Conservation (phyloP, 768 basidiomycete species). For the Boletales sp. region DNA sequence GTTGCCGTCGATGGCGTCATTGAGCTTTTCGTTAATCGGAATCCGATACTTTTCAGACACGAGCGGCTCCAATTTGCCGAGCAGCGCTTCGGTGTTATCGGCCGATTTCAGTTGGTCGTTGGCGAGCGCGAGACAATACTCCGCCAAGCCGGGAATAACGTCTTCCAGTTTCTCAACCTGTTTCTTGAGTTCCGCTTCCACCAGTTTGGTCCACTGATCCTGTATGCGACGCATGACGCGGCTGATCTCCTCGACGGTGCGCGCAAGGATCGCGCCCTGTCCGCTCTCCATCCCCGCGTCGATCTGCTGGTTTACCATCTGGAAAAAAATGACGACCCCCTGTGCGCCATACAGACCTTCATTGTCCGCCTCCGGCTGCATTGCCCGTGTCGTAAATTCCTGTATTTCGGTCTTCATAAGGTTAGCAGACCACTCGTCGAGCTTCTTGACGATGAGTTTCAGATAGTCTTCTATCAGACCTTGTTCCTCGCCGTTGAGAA, state of each 20-base stretch:
- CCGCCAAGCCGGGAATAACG: slow-evolving; percentile 81
- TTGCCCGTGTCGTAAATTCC: slow-evolving; percentile 78
- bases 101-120: slow-evolving; percentile 98
- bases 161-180: slow-evolving; percentile 88
- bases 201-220: slow-evolving; percentile 77
- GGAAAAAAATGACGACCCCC: slow-evolving; percentile 92
- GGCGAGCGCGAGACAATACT: slow-evolving; percentile 94
- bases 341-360: slow-evolving; percentile 91
- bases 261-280: slow-evolving; percentile 88
- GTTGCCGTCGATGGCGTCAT: slow-evolving; percentile 97
- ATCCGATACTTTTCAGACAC: slow-evolving; percentile 90
- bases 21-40: slow-evolving; percentile 80
- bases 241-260: slow-evolving; percentile 83
- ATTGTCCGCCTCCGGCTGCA: slow-evolving; percentile 84
- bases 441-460: slow-evolving; percentile 86
- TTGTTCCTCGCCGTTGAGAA: slow-evolving; percentile 96
- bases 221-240: slow-evolving; percentile 89
- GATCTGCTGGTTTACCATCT: slow-evolving; percentile 97
- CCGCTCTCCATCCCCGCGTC: slow-evolving; percentile 95
- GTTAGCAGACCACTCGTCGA: slow-evolving; percentile 96
- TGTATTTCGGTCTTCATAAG: slow-evolving; percentile 87
- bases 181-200: slow-evolving; percentile 85
- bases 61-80: slow-evolving; percentile 81
- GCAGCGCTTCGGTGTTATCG: slow-evolving; percentile 85
- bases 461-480: slow-evolving; percentile 93